Percentiles rank a stretch among this genome's conserved stretches.
Conservation (phyloP, 1,139 yeast species). For the Kodamaea sp. region DNA sequence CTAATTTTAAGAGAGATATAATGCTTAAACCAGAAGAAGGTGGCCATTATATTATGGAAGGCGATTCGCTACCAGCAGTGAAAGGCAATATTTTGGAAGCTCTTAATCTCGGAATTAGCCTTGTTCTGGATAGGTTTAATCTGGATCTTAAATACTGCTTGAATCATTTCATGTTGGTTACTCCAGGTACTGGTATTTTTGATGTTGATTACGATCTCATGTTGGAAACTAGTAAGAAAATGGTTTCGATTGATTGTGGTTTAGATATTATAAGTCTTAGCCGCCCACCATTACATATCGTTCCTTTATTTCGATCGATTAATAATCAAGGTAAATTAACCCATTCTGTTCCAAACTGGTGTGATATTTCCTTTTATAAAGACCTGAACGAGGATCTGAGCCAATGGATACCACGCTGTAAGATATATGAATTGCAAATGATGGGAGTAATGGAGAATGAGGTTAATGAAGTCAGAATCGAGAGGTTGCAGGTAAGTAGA, state of each 20-base stretch:
- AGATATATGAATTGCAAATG: constrained; percentile 94
- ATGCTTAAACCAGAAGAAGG: constrained; percentile 47
- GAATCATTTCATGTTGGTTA: constrained; percentile 75
- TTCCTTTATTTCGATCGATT: constrained; percentile 77
- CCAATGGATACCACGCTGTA: constrained; percentile 84
- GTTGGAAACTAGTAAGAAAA: constrained; percentile 68
- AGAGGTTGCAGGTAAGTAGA: constrained; percentile 38
- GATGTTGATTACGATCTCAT: constrained; percentile 85
- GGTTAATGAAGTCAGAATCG: constrained; percentile 59
- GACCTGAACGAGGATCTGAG: constrained; percentile 50
- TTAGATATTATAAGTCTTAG: constrained; percentile 86
- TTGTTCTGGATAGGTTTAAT: constrained; percentile 79
- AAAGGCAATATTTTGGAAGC: constrained; percentile 90
- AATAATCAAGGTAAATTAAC: constrained; percentile 47
- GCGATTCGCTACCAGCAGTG: constrained; percentile 73
- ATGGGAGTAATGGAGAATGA: constrained; percentile 97
- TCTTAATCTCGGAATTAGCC: constrained; percentile 74
- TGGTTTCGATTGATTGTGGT: constrained; percentile 77
- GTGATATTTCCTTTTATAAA: constrained; percentile 86
- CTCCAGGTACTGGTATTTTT: constrained; percentile 91
- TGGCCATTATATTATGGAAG: constrained; percentile 41
- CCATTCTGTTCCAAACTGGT: constrained; percentile 91
- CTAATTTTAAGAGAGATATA: constrained; percentile 72
- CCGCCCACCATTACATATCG: constrained; percentile 87
- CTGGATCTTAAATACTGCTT: constrained; percentile 86